phyloP scores from a whole-genome alignment of 1,284 basidiomycete genomes.

The Cutaneotrichosporon daszewskae region DNA sequence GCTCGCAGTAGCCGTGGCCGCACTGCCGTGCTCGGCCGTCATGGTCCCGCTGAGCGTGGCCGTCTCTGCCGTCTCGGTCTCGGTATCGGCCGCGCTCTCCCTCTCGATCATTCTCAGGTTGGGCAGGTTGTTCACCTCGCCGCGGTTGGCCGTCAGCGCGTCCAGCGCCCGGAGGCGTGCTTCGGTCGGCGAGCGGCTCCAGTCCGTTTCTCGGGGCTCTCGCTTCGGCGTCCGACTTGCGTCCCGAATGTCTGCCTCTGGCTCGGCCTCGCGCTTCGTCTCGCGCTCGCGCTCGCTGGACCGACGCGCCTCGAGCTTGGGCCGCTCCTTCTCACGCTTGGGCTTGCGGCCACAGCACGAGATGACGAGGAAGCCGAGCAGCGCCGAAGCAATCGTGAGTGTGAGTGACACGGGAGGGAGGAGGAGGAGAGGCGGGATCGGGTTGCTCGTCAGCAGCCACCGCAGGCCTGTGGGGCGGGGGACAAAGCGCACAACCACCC shows the following conservation, averaged over 20 bases:
- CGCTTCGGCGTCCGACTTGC: too few species aligned
- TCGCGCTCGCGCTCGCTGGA: background rate
- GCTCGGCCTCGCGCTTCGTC: conserved; percentile 1
- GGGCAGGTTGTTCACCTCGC: too few species aligned
- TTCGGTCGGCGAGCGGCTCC: too few species aligned
- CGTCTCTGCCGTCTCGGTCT: background rate
- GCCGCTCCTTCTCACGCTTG: background rate
- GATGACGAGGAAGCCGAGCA: conserved; percentile 39
- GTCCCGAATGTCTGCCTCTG: too few species aligned
- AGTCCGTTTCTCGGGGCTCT: too few species aligned
- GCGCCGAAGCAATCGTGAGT: conserved; percentile 37
- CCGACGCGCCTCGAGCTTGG: background rate
- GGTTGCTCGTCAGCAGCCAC: conserved; percentile 40
- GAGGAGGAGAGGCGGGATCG: conserved; percentile 39
- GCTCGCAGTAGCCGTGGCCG: too few species aligned
- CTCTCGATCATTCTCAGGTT: too few species aligned
- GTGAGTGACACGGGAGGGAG: conserved; percentile 39
- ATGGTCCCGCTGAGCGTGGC: too few species aligned
- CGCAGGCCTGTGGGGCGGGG: conserved; percentile 44
- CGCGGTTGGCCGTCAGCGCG: too few species aligned
- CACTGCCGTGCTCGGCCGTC: too few species aligned
- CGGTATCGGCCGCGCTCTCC: background rate
- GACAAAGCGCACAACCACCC: conserved; percentile 44
- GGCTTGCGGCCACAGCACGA: conserved; percentile 14
- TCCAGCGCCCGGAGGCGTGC: too few species aligned